Base-by-base conservation (phyloP, 768 basidiomycete species). In the Astraeus odoratus region DNA sequence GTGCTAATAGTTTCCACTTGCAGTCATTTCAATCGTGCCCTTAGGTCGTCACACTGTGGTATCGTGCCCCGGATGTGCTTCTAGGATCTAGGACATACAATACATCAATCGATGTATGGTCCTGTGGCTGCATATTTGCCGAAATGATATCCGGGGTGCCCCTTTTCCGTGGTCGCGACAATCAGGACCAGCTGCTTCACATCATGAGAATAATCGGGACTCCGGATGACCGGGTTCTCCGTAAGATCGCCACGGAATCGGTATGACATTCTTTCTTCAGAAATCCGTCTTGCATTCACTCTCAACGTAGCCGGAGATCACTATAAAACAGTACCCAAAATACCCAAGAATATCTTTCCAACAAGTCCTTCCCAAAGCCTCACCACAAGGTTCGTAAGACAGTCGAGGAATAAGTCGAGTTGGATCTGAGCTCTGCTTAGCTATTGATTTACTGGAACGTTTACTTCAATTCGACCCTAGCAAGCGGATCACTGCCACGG, bases 91-190 rank as follows among this genome's bases (percentile, higher is more conserved):
- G 96, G 48, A 98, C 95, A 16, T 99, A 99, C 63, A 94, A 86
- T 69, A 98, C 96, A 3, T 92, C 89, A 24, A 98, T 99, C 56
- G 96, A 99, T 63, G 87, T 98, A 40, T 99, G 96, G 96, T 93
- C 90, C 12, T 95, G 92, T 46, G 96, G 96, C 8, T 98, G 96
- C 63, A 99, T 99, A 60, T 96, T 99, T 62, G 95, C 96, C 16
- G 96, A 99, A 68, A 98, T 99, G 95, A 98, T 99, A 48, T 84
- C 89, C 16, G 96, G 96, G 1, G 86, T 93, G 5, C 96, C 96
- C 22, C 76, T 99, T 23, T 99, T 99, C 75, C 77, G 95, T 52
- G 96, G 96, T 18, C 74, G 95, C 51, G 96, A 98, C 63, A 97
- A 97, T 58, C 86, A 93, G 53, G 96, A 99, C 64, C 96, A 99